These are phyloP conservation scores for Pythium volutum DNA, from an alignment of 352 stramenopile species.

Conservation along the genomic window DNA sequence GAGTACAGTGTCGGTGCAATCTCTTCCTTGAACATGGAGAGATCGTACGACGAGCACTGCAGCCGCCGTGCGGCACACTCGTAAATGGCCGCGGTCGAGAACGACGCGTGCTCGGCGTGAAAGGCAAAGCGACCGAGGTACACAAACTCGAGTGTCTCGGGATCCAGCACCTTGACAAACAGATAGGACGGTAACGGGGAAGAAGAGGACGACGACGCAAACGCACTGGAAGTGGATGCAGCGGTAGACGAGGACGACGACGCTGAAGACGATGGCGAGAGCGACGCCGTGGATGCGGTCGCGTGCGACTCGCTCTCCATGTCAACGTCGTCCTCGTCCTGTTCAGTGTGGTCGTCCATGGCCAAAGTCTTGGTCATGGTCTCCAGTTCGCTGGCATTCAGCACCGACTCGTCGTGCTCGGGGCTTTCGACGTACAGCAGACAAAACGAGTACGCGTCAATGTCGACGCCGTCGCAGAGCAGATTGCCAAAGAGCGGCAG, in stretches of 20 bases:
- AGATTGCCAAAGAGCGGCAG: slow-evolving; percentile 65
- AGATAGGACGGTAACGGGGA: slow-evolving; percentile 28
- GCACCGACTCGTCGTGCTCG: slow-evolving; percentile 28
- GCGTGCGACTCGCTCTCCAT: slow-evolving; percentile 7
- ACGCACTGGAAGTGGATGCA: background rate
- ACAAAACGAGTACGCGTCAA: slow-evolving; percentile 82
- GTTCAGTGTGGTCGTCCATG: background rate
- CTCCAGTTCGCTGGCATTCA: slow-evolving; percentile 23
- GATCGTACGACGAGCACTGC: slow-evolving; percentile 38
- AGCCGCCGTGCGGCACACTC: slow-evolving; percentile 42
- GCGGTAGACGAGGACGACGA: slow-evolving; percentile 3
- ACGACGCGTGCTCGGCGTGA: slow-evolving; percentile 4
- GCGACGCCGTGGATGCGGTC: background rate
- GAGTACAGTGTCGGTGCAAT: slow-evolving; percentile 64
- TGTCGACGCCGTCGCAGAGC: slow-evolving; percentile 74
- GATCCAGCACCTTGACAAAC: slow-evolving; percentile 67
- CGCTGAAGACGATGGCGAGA: slow-evolving; percentile 1
- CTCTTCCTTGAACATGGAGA: slow-evolving; percentile 73
- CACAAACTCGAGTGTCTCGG: slow-evolving; percentile 33
- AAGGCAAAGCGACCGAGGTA: slow-evolving; percentile 45
- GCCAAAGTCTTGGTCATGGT: background rate
- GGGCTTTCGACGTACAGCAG: slow-evolving; percentile 67
- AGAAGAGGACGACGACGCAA: background rate
- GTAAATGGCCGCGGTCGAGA: slow-evolving; percentile 41
- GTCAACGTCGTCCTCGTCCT: slow-evolving; percentile 13